These are phyloP conservation scores for Tritrichomonas foetus DNA, from an alignment of 208 protist genomes.

Conservation along the genomic window DNA sequence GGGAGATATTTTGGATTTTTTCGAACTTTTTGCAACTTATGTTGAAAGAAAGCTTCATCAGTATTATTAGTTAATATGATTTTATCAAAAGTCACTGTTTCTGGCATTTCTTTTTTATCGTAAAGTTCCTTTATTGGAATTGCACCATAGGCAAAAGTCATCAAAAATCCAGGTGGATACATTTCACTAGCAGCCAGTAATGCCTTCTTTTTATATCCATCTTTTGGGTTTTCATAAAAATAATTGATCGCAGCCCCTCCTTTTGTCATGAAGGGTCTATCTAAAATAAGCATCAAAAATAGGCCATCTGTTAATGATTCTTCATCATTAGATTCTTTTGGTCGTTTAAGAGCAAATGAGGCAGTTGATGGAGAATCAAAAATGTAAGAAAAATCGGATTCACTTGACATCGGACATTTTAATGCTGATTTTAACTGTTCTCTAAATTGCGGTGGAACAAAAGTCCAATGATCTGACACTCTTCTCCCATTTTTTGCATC, in stretches of 20 bases:
- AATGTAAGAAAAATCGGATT: neutral
- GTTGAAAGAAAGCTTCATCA: neutral
- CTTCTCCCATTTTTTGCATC: neutral
- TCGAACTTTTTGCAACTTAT: neutral
- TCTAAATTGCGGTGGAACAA: neutral
- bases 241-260: neutral
- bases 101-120: neutral
- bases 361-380: neutral
- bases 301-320: neutral
- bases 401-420: too few relatives aligned
- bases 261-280: neutral
- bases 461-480: neutral
- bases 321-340: neutral
- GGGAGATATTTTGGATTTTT: neutral
- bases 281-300: neutral
- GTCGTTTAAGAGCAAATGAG: neutral
- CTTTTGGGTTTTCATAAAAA: neutral
- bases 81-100: neutral
- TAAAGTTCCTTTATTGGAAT: neutral
- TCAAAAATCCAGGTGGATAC: neutral
- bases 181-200: neutral
- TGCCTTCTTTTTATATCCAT: neutral
- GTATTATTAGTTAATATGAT: neutral
- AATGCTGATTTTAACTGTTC: neutral
- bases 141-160: neutral